These are phyloP conservation scores for Cyberlindnera meyerae DNA, from an alignment of 805 yeast genomes.

Conservation along the genomic window DNA sequence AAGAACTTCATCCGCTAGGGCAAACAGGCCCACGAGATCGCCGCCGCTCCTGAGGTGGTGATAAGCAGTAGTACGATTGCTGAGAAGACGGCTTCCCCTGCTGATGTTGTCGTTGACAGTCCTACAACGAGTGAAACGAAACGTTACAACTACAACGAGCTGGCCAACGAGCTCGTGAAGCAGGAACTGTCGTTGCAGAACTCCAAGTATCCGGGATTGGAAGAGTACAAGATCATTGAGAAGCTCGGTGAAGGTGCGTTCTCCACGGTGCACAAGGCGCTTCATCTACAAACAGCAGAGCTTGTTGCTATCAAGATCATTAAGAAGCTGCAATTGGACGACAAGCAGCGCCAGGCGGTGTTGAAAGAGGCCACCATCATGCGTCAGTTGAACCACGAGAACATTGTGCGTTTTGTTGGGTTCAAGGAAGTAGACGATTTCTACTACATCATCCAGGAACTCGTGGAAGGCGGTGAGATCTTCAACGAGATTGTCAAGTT, in stretches of 20 bases:
- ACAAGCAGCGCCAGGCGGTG: conserved; percentile 38
- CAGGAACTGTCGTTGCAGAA: conserved; percentile 21
- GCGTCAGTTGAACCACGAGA: conserved; percentile 53
- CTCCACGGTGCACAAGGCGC: conserved; percentile 75
- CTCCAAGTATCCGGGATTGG: conserved; percentile 24
- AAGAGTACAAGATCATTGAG: conserved; percentile 30
- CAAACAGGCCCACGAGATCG: conserved; percentile 29
- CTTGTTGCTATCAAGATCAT: conserved; percentile 74
- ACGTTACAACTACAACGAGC: conserved; percentile 23
- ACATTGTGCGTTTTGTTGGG: conserved; percentile 53
- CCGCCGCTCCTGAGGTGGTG: conserved; percentile 7
- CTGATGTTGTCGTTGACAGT: too few species aligned
- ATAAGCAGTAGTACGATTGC: not conserved
- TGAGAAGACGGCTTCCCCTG: too few species aligned
- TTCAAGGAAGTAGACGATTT: conserved; percentile 53
- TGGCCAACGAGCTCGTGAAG: conserved; percentile 24
- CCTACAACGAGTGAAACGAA: not conserved
- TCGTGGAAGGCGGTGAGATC: conserved; percentile 73
- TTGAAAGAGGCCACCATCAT: conserved; percentile 34
- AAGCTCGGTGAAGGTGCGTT: conserved; percentile 85
- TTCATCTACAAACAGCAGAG: conserved; percentile 37
- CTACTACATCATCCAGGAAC: conserved; percentile 69
- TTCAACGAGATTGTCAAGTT: conserved; percentile 63
- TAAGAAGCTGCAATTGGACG: conserved; percentile 39
- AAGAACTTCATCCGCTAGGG: conserved; percentile 42